Evolutionary conservation across 768 basidiomycete genomes (phyloP).

Genomic region (Podaxis sp.): DNA sequence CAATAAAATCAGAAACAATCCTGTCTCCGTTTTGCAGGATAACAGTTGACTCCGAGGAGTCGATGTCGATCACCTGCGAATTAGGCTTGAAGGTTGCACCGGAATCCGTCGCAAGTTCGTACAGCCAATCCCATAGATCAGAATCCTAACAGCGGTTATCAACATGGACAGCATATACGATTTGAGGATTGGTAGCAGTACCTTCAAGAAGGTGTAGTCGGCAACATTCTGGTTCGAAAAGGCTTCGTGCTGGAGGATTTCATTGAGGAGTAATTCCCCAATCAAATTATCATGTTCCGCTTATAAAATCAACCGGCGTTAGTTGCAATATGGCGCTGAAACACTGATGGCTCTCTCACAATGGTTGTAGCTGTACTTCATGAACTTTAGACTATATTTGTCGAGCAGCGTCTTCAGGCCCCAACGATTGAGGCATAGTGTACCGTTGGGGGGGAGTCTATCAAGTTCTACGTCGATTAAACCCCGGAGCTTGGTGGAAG

Average conservation of each 20-base stretch:
- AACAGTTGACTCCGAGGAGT: slow-evolving; percentile 32
- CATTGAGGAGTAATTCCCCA: slow-evolving; percentile 3
- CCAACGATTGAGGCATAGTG: slow-evolving; percentile 6
- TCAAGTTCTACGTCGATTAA: not conserved
- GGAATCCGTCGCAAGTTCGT: slow-evolving; percentile 42
- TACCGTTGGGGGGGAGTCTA: slow-evolving; percentile 11
- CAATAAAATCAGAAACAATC: slow-evolving; percentile 50
- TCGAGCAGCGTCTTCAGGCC: slow-evolving; percentile 7
- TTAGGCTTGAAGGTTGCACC: slow-evolving; percentile 50
- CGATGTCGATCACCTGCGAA: slow-evolving; percentile 32
- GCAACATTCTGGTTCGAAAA: slow-evolving; percentile 32
- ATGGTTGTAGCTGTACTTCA: slow-evolving; percentile 1
- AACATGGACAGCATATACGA: not conserved
- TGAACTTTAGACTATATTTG: slow-evolving; percentile 4
- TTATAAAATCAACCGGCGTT: not conserved
- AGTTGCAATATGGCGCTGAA: not conserved
- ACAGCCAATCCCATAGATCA: slow-evolving; percentile 49
- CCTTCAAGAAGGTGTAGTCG: slow-evolving; percentile 43
- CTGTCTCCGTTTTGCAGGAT: slow-evolving; percentile 41
- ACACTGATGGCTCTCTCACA: not conserved
- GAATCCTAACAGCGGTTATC: slow-evolving; percentile 39
- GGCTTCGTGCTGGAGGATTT: slow-evolving; percentile 13
- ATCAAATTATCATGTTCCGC: not conserved
- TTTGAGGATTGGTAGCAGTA: slow-evolving; percentile 21
- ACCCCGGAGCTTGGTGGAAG: not conserved